These are phyloP conservation scores for Pseudotsuga menziesii DNA, from an alignment of 75 land plant species.

Conservation along the genomic window DNA sequence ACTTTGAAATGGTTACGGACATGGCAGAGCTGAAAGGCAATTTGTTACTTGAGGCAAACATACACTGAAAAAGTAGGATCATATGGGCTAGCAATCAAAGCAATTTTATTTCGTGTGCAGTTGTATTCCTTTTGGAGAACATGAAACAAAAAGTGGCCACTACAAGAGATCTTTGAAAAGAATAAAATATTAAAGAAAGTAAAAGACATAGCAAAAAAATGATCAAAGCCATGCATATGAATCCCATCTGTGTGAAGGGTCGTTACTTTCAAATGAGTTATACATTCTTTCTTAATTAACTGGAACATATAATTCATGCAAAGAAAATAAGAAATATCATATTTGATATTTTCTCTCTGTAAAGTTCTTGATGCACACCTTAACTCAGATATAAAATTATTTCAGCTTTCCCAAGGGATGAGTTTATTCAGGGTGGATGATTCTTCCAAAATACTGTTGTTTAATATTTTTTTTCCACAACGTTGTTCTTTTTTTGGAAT, in stretches of 20 bases:
- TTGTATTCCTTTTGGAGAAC: slow-evolving; percentile 34
- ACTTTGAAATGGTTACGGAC: slow-evolving; percentile 31
- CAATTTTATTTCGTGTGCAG: slow-evolving; percentile 29
- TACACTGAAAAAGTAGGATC: slow-evolving; percentile 42
- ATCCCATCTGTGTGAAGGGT: slow-evolving; percentile 15
- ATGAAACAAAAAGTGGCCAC: slow-evolving; percentile 47
- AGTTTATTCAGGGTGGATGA: not conserved
- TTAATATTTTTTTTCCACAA: slow-evolving; percentile 12
- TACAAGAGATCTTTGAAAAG: slow-evolving; percentile 24
- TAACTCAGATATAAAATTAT: slow-evolving; percentile 4
- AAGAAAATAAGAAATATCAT: not conserved
- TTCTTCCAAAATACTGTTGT: slow-evolving; percentile 11
- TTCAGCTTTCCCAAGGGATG: slow-evolving; percentile 8
- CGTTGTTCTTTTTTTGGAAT: slow-evolving; percentile 28
- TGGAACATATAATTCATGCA: accelerated
- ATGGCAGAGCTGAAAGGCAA: slow-evolving; percentile 37
- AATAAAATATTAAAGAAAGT: slow-evolving; percentile 29
- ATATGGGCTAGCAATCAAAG: slow-evolving; percentile 16
- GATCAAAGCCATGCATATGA: not conserved
- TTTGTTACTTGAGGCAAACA: slow-evolving; percentile 29
- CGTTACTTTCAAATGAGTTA: slow-evolving; percentile 20
- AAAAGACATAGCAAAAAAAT: slow-evolving; percentile 21
- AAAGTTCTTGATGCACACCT: slow-evolving; percentile 31
- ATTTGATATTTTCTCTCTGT: slow-evolving; percentile 15
- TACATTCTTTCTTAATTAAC: too few relatives aligned